Percentiles rank a stretch among this genome's conserved stretches.
These are phyloP conservation scores for Pseudogymnoascus sp. DNA, from an alignment of 2,329 filamentous ascomycete species.

Conservation along the genomic window DNA sequence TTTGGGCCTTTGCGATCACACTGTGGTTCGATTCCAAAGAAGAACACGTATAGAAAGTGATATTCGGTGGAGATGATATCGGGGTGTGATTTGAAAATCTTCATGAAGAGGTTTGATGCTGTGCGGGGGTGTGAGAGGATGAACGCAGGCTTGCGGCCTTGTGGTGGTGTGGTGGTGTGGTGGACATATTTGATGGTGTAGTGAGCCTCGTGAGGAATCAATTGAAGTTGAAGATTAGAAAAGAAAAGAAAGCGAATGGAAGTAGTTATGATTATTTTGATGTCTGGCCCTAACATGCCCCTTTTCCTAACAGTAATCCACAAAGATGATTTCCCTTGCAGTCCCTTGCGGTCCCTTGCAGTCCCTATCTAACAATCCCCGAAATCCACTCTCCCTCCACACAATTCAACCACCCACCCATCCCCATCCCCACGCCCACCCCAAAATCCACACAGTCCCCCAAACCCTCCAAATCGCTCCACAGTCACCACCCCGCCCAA, in stretches of 20 bases:
- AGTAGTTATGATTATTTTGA: background rate
- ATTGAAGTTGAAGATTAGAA: background rate
- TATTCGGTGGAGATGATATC: background rate
- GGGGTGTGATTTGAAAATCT: background rate
- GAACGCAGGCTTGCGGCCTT: background rate
- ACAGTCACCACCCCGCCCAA: no score
- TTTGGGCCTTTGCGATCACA: background rate
- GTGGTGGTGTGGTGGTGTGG: background rate
- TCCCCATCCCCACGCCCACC: no score
- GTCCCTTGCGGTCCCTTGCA: no score
- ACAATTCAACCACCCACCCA: no score
- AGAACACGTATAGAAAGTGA: background rate
- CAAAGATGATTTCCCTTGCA: no score
- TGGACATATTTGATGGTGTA: background rate
- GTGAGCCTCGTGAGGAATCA: background rate
- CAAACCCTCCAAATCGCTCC: no score
- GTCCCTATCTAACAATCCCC: no score
- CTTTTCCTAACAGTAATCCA: no score
- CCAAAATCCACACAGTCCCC: no score
- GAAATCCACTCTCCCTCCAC: no score
- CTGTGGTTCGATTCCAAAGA: background rate
- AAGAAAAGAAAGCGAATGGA: background rate
- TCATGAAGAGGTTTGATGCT: background rate
- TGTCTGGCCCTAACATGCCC: no score
- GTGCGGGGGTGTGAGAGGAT: background rate